Conservation (phyloP, 2,329 filamentous ascomycete genomes). For the Stromatinia cepivora region DNA sequence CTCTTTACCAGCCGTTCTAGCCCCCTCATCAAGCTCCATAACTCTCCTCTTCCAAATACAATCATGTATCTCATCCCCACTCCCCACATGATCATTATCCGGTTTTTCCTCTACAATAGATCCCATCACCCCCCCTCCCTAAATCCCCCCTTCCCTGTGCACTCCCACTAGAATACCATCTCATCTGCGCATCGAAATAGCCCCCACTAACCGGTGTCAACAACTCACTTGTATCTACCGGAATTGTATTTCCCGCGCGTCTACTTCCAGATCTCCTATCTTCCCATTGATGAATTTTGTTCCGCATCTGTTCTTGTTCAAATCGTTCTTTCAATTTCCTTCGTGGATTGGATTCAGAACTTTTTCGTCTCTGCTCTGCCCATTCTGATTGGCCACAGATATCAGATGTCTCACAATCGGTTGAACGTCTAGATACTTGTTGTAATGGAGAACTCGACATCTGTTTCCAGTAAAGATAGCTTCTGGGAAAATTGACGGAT, state of each 20-base stretch:
- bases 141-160: neutral
- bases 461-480: neutral
- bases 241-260: neutral
- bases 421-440: neutral
- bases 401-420: neutral
- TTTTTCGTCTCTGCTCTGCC: neutral
- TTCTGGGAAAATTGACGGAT: neutral
- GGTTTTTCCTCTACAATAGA: neutral
- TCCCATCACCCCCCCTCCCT: neutral
- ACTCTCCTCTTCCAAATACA: constrained; percentile 33
- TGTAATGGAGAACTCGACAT: neutral
- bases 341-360: neutral
- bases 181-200: constrained; percentile 11
- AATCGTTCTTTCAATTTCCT: too few relatives aligned
- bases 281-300: neutral
- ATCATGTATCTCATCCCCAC: constrained; percentile 27
- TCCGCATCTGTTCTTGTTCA: neutral
- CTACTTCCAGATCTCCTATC: neutral
- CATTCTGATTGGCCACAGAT: constrained; percentile 9
- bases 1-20: neutral
- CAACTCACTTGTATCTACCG: neutral
- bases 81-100: neutral
- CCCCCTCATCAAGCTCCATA: constrained; percentile 12
- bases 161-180: neutral
- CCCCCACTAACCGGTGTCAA: neutral